A percentile compares a stretch with the other conserved stretches of the same genome.
Evolutionary conservation across 192 early-diverging fungal genomes (phyloP).

Genomic region (Gaertneriomyces semiglobifer): DNA sequence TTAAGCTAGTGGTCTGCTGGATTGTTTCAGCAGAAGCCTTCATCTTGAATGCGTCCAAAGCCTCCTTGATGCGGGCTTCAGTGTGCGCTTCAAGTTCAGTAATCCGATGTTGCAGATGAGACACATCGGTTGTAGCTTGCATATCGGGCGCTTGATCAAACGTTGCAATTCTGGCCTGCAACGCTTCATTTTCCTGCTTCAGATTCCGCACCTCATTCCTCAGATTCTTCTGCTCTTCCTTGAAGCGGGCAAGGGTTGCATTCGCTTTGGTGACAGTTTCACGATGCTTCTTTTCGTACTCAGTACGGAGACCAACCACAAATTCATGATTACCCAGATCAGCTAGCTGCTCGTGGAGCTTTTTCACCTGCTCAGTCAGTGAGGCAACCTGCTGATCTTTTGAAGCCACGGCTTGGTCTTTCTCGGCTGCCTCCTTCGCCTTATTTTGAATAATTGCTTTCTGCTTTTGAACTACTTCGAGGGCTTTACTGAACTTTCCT

Average conservation of each 20-base stretch:
- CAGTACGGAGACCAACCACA: background rate
- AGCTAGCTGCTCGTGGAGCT: constrained; percentile 5
- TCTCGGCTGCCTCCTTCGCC: background rate
- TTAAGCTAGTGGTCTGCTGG: too few relatives aligned
- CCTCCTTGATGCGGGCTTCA: constrained; percentile 5
- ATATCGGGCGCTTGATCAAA: too few relatives aligned
- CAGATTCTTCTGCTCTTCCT: constrained; percentile 11
- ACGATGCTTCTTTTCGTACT: constrained; percentile 13
- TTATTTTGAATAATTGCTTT: background rate
- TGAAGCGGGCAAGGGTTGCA: constrained; percentile 15
- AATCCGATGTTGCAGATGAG: constrained; percentile 5
- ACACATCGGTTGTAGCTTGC: background rate
- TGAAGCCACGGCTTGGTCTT: background rate
- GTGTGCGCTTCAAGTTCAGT: background rate
- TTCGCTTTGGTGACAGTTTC: constrained; percentile 22
- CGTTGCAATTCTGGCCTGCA: background rate
- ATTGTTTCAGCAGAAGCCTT: constrained; percentile 3
- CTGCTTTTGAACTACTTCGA: constrained; percentile 21
- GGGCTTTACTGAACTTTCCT: background rate
- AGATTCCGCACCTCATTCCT: background rate
- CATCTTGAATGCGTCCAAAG: constrained; percentile 12
- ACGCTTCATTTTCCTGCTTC: constrained; percentile 5
- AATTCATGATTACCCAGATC: constrained; percentile 23
- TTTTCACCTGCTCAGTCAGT: background rate
- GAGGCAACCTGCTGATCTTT: constrained; percentile 5